Percentiles rank a stretch among this genome's conserved stretches.
phyloP scores from a whole-genome alignment of 192 early-diverging fungal species.

The Entomortierella beljakovae region DNA sequence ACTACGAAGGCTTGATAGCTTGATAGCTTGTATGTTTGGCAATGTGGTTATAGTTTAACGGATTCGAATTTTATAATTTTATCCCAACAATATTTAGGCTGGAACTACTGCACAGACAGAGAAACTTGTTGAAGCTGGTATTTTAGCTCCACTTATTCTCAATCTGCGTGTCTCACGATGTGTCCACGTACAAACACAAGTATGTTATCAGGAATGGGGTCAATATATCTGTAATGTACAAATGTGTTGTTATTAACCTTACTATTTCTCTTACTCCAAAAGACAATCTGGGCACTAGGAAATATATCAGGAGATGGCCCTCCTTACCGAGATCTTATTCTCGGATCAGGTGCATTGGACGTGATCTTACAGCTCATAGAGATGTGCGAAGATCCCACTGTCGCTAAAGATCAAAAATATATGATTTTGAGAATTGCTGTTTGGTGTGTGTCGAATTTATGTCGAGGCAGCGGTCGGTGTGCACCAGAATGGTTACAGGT shows the following conservation, averaged over 20 bases:
- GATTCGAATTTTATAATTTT: not conserved
- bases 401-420: slow-evolving; percentile 52
- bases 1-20: too few species aligned
- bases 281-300: slow-evolving; percentile 54
- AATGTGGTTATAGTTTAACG: not conserved
- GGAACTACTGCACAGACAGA: slow-evolving; percentile 47
- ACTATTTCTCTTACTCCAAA: not conserved
- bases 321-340: slow-evolving; percentile 47
- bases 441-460: slow-evolving; percentile 52
- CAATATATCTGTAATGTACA: too few species aligned
- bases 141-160: slow-evolving; percentile 39
- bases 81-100: slow-evolving; percentile 12
- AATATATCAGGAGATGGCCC: slow-evolving; percentile 55
- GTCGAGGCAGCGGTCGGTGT: slow-evolving; percentile 42
- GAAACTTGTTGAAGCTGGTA: slow-evolving; percentile 38
- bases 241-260: too few species aligned
- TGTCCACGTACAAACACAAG: slow-evolving; percentile 52
- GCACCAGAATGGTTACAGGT: slow-evolving; percentile 54
- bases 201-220: too few species aligned
- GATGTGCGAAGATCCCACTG: slow-evolving; percentile 46
- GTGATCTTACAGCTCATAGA: slow-evolving; percentile 47
- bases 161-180: slow-evolving; percentile 48
- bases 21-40: too few species aligned
- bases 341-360: slow-evolving; percentile 42
- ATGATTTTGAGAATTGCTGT: slow-evolving; percentile 53